Conservation (phyloP, 164 flowering plant genomes). For the Paratinospora sagittata region DNA sequence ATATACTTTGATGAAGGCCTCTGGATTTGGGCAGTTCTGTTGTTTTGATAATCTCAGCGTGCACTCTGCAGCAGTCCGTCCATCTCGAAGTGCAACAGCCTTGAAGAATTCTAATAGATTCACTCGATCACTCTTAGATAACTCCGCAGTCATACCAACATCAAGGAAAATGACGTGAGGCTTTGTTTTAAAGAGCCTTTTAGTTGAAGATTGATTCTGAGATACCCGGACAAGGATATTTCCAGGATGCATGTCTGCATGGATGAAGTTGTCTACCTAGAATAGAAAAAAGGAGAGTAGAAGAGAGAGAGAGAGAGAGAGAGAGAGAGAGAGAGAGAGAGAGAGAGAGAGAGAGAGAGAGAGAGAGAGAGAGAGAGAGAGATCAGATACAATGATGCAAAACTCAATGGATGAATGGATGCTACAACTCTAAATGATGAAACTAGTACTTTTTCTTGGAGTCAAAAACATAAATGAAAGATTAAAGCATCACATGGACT, state of each 20-base stretch:
- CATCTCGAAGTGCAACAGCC: conserved; percentile 64
- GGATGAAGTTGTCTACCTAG: conserved; percentile 79
- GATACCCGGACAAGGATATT: conserved; percentile 58
- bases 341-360: too few relatives aligned
- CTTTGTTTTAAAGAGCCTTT: conserved; percentile 38
- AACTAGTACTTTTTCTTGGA: neutral
- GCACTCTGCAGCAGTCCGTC: conserved; percentile 59
- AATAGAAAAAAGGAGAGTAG: conserved; percentile 10
- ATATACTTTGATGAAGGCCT: conserved; percentile 51
- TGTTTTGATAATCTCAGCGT: conserved; percentile 49
- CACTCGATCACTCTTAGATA: conserved; percentile 43
- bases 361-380: too few relatives aligned
- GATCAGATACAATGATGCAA: neutral
- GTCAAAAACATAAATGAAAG: neutral
- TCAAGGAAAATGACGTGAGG: conserved; percentile 71
- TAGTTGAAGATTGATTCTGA: conserved; percentile 25
- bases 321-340: too few relatives aligned
- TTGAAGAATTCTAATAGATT: conserved; percentile 60
- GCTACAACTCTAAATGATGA: neutral
- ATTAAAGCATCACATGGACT: neutral
- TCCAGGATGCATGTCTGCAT: conserved; percentile 88
- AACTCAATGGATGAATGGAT: neutral
- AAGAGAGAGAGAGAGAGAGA: too few relatives aligned
- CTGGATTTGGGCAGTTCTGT: conserved; percentile 63
- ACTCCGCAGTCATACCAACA: conserved; percentile 84